A percentile compares a stretch with the other conserved stretches of the same genome.
These are phyloP conservation scores for Talaromyces sp. DNA, from an alignment of 2,329 filamentous ascomycete genomes.

Conservation along the genomic window DNA sequence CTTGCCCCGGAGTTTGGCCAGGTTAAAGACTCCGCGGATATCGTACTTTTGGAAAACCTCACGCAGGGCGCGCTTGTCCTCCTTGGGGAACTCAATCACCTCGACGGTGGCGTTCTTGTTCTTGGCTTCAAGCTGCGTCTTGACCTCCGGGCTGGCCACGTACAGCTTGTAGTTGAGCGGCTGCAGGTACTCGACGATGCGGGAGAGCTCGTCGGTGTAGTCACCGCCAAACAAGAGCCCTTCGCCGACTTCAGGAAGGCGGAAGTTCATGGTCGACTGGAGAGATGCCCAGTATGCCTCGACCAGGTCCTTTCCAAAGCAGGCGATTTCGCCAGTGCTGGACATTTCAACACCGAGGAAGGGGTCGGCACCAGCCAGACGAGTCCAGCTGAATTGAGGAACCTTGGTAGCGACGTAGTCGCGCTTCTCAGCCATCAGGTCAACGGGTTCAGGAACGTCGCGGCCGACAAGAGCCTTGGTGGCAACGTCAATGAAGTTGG, in stretches of 20 bases:
- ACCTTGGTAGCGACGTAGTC: slow-evolving; percentile 97
- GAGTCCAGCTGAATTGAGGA: slow-evolving; percentile 97
- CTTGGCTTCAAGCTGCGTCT: slow-evolving; percentile 71
- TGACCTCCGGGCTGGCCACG: slow-evolving; percentile 75
- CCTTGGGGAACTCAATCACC: slow-evolving; percentile 93
- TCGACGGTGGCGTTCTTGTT: slow-evolving; percentile 69
- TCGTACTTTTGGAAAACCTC: slow-evolving; percentile 97
- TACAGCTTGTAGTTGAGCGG: slow-evolving; percentile 94
- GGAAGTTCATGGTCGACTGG: slow-evolving; percentile 99
- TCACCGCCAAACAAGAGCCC: slow-evolving; percentile 93
- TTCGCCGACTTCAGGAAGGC: slow-evolving; percentile 87
- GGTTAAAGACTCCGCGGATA: slow-evolving; percentile 92
- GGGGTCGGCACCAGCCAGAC: slow-evolving; percentile 91
- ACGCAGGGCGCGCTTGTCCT: slow-evolving; percentile 89
- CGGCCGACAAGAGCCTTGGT: slow-evolving; percentile 86
- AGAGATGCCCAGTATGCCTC: slow-evolving; percentile 97
- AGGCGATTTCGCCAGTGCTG: slow-evolving; percentile 95
- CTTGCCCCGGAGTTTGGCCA: slow-evolving; percentile 77
- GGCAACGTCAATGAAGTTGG: slow-evolving; percentile 94
- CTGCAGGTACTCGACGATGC: slow-evolving; percentile 78
- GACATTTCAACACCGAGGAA: slow-evolving; percentile 98
- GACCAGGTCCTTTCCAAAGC: slow-evolving; percentile 91
- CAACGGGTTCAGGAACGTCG: slow-evolving; percentile 75
- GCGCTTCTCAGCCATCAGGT: slow-evolving; percentile 84
- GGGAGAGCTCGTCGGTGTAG: slow-evolving; percentile 62